Evolutionary conservation across 441 rosid species (phyloP).

Genomic region (Erodium texanum): DNA sequence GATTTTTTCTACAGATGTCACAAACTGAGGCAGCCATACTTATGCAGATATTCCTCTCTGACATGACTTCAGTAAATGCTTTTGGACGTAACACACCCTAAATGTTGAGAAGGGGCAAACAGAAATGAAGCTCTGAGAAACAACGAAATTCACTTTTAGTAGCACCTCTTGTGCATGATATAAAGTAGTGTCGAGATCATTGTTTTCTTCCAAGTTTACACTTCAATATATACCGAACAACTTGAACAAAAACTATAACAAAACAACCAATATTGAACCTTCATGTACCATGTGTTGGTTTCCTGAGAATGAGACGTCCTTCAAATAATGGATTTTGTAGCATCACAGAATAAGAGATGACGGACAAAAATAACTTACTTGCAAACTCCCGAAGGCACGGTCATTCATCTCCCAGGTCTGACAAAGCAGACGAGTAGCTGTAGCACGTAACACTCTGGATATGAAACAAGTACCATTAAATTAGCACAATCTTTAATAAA

Average conservation of each 20-base stretch:
- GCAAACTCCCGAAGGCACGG: slow-evolving; percentile 75
- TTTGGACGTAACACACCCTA: slow-evolving; percentile 66
- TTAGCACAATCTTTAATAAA: slow-evolving; percentile 14
- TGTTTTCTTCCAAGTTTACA: background rate
- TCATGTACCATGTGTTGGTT: background rate
- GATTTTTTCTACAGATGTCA: slow-evolving; percentile 72
- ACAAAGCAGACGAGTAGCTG: slow-evolving; percentile 88
- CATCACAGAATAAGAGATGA: slow-evolving; percentile 2
- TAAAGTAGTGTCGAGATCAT: background rate
- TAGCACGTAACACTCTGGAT: slow-evolving; percentile 63
- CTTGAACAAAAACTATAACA: background rate
- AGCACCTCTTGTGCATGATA: background rate
- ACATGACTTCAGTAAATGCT: slow-evolving; percentile 42
- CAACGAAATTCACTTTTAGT: background rate
- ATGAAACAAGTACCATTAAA: slow-evolving; percentile 23
- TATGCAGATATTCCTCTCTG: slow-evolving; percentile 56
- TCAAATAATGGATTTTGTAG: background rate
- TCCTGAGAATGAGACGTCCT: background rate
- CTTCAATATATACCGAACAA: slow-evolving; percentile 1
- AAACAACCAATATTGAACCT: background rate
- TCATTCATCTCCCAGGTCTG: slow-evolving; percentile 86
- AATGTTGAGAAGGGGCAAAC: slow-evolving; percentile 19
- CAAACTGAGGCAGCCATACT: slow-evolving; percentile 75
- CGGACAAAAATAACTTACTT: slow-evolving; percentile 34
- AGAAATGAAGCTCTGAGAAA: slow-evolving; percentile 4